Evolutionary conservation across 176 grass and related monocot genomes (phyloP).

Genomic region (Carex parvula): DNA sequence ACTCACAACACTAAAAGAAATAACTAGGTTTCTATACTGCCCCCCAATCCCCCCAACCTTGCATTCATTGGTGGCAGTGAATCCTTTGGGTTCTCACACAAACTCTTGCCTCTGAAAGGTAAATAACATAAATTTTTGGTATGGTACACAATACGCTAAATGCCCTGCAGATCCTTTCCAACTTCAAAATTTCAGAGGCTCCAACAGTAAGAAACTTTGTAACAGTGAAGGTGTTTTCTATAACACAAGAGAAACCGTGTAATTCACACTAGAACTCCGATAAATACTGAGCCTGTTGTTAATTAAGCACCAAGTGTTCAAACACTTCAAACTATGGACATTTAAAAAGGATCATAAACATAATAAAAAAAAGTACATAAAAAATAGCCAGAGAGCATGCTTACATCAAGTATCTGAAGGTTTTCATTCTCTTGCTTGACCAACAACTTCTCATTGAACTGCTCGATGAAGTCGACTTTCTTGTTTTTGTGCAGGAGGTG

Average conservation of each 20-base stretch:
- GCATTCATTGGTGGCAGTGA: neutral
- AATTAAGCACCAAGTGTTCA: neutral
- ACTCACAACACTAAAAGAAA: neutral
- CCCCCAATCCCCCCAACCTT: neutral
- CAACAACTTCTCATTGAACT: conserved; percentile 89
- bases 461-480: conserved; percentile 99
- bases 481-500: conserved; percentile 88
- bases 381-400: neutral
- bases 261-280: neutral
- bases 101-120: neutral
- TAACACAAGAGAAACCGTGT: neutral
- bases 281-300: neutral
- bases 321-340: neutral
- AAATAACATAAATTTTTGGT: neutral
- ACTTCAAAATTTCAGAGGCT: neutral
- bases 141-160: neutral
- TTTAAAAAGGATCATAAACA: neutral
- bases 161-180: neutral
- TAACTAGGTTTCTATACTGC: neutral
- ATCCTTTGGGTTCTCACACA: neutral
- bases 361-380: neutral
- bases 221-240: neutral
- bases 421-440: conserved; percentile 98
- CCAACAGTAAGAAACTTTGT: neutral
- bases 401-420: conserved; percentile 97